Conservation (phyloP, 2,329 filamentous ascomycete species). For the Alternaria sp. region DNA sequence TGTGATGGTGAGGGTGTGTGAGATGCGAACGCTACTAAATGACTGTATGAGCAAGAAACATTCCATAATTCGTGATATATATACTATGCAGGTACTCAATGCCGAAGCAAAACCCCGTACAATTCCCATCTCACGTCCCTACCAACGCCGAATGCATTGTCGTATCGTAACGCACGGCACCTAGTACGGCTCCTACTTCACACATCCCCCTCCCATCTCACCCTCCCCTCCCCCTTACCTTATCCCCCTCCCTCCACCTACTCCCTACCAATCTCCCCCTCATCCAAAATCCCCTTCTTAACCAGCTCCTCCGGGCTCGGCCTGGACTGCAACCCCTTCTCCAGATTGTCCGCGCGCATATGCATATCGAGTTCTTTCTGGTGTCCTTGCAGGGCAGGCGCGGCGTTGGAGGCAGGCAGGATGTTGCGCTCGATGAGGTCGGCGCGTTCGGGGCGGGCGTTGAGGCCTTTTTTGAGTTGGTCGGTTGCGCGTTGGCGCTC, state of each 20-base stretch:
- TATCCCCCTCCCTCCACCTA: background rate
- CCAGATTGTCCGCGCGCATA: slow-evolving; percentile 85
- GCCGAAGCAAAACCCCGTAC: background rate
- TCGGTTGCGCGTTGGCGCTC: slow-evolving; percentile 69
- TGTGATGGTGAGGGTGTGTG: background rate
- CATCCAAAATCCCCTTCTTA: slow-evolving; percentile 77
- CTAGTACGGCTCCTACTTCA: too few relatives aligned
- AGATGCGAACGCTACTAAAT: background rate
- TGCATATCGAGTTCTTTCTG: slow-evolving; percentile 86
- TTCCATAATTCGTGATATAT: background rate
- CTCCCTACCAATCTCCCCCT: slow-evolving; percentile 43
- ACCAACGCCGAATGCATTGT: background rate
- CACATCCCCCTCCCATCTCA: too few relatives aligned
- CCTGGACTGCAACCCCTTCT: slow-evolving; percentile 82
- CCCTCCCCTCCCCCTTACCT: too few relatives aligned
- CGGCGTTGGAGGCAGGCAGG: slow-evolving; percentile 77
- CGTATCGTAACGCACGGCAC: background rate
- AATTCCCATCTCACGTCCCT: background rate
- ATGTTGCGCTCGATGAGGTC: slow-evolving; percentile 88
- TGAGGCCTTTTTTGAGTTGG: slow-evolving; percentile 68
- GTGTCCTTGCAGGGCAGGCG: slow-evolving; percentile 78
- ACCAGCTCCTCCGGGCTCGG: slow-evolving; percentile 79
- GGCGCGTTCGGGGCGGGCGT: slow-evolving; percentile 70
- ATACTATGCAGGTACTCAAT: background rate
- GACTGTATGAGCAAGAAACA: background rate